Conservation (phyloP, 495 filamentous ascomycete species). For the Penicillium goetzii region DNA sequence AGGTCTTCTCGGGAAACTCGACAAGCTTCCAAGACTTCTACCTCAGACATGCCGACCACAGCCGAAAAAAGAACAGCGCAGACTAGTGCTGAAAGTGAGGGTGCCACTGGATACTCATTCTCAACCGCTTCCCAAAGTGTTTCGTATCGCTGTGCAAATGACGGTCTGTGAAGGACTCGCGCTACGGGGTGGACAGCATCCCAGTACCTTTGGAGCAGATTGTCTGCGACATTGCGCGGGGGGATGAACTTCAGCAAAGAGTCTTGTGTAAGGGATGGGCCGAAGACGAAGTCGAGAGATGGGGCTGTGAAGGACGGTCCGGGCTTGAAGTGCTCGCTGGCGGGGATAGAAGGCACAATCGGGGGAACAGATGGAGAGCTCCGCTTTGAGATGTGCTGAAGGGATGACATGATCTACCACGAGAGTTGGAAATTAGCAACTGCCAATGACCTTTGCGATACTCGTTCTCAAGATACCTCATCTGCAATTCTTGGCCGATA, state of each 20-base stretch:
- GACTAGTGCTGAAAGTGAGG: conserved; percentile 9
- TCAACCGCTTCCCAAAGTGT: conserved; percentile 64
- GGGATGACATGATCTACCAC: neutral
- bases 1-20: neutral
- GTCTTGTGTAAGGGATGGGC: neutral
- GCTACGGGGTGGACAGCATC: conserved; percentile 67
- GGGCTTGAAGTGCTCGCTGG: neutral
- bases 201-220: conserved; percentile 67
- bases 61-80: conserved; percentile 1
- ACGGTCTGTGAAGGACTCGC: conserved; percentile 63
- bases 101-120: conserved; percentile 25
- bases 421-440: neutral
- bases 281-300: neutral
- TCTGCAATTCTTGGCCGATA: conserved; percentile 5
- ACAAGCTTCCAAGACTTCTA: neutral
- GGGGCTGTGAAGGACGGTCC: neutral
- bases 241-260: neutral
- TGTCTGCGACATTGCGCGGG: conserved; percentile 47
- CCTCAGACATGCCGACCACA: neutral
- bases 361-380: neutral
- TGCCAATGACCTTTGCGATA: neutral
- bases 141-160: conserved; percentile 64
- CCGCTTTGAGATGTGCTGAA: neutral
- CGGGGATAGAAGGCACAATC: neutral
- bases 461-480: neutral